Evolutionary conservation across 2,329 filamentous ascomycete genomes (phyloP).

Genomic region (Fusarium nygamai): DNA sequence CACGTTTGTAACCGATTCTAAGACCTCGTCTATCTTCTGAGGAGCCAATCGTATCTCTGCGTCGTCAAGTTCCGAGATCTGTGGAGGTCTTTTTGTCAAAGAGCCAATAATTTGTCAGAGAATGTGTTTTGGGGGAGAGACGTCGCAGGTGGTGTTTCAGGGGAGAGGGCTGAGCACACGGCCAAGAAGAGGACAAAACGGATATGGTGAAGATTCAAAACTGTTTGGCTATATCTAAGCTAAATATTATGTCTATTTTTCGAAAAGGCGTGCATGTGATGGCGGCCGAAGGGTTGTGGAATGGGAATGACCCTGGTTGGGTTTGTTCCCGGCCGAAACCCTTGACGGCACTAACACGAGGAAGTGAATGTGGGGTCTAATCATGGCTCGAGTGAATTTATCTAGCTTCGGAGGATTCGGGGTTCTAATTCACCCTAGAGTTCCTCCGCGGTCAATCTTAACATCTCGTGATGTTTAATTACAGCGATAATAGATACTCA

Average conservation of each 20-base stretch:
- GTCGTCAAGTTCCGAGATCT: conserved; percentile 15
- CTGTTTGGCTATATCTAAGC: neutral
- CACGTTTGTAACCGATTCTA: neutral
- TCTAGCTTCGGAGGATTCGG: neutral
- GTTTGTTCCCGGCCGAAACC: neutral
- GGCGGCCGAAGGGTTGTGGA: neutral
- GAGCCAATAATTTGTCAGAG: neutral
- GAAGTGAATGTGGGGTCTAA: neutral
- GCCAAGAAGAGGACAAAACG: neutral
- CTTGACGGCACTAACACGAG: neutral
- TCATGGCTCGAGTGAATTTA: neutral
- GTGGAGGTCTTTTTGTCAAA: neutral
- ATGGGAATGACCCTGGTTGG: neutral
- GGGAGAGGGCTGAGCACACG: neutral
- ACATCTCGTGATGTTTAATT: neutral
- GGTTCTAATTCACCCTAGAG: neutral
- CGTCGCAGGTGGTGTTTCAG: conserved; percentile 8
- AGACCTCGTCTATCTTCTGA: neutral
- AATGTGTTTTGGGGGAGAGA: neutral
- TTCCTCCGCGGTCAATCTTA: neutral
- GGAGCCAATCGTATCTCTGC: neutral
- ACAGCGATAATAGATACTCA: rapidly evolving
- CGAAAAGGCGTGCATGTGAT: neutral
- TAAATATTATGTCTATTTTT: neutral
- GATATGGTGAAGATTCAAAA: neutral